Base-by-base conservation (phyloP, 164 flowering plant genomes). In the Santalum album region DNA sequence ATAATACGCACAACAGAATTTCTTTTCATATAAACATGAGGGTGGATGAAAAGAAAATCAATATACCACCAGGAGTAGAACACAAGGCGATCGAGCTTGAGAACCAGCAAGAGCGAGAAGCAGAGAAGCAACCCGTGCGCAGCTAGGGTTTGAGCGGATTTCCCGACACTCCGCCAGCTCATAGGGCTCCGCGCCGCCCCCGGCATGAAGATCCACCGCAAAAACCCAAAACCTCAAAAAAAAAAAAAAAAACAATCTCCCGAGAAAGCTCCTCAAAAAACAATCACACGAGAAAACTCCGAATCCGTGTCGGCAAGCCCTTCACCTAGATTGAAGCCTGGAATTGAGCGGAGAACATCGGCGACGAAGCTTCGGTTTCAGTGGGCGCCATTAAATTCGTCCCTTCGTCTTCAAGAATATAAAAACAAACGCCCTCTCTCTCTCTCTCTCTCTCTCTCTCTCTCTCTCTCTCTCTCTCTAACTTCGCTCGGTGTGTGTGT, bases 31-130 rank as follows among this genome's bases (percentile, higher is more conserved):
- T n/a, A n/a, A n/a, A n/a, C n/a, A 36, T 22, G 14, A 25, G 48
- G 46, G 44, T 7, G 35, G 24, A 45, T 11, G 11, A 9, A 50
- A 38, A 52, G 44, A 57, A 23, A 46, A 23, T 47, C 35, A 36
- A 69, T 83, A 55, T 4, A 89, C 95, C 97, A 90, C 97, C 95
- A 90, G 27, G 95, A 86, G 78, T 58, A 71, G 34, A 69, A 61
- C 56, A 72, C 54, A 53, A 45, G n/a, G 24, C 67, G 81, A 63
- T 85, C 77, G 64, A 90, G 87, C 78, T 84, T 84, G 53, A 83
- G 61, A 23, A 83, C 77, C 25, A 90, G 87, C 57, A 80, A 64
- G n/a, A 87, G 63, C 27, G 97, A 81, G 82, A 90, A 84, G 52
- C 55, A 52, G 32, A 90, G 66, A 22, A 90, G 87, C n/a, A 80